Conservation (phyloP, 2,329 filamentous ascomycete species). For the Aspergillus latus region DNA sequence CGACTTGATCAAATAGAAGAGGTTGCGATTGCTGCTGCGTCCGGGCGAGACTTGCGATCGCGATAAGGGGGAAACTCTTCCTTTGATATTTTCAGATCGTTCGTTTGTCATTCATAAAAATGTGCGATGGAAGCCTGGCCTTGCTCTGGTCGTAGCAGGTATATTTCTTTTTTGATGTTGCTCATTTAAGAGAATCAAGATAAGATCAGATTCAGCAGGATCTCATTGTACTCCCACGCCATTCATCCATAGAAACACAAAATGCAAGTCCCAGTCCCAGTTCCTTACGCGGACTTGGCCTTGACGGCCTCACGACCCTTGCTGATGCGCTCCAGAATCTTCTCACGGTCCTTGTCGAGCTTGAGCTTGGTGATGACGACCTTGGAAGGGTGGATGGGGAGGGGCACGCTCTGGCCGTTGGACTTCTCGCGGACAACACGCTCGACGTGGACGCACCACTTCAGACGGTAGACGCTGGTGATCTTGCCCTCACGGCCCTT, state of each 20-base stretch:
- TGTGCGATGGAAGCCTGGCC: neutral
- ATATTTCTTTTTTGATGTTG: constrained; percentile 17
- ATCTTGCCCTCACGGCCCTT: constrained; percentile 99
- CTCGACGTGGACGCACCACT: constrained; percentile 97
- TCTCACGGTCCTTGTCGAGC: constrained; percentile 62
- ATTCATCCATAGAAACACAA: constrained; percentile 16
- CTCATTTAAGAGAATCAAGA: constrained; percentile 17
- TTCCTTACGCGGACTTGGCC: constrained; percentile 57
- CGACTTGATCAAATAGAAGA: neutral
- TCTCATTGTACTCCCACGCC: constrained; percentile 18
- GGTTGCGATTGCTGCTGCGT: neutral
- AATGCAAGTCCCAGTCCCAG: constrained; percentile 5
- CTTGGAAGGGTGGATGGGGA: constrained; percentile 94
- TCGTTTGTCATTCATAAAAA: constrained; percentile 19
- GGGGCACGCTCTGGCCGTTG: constrained; percentile 91
- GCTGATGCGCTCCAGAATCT: constrained; percentile 48
- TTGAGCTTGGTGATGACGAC: constrained; percentile 99
- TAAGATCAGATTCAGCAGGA: constrained; percentile 11
- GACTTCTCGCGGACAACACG: constrained; percentile 95
- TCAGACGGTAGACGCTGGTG: constrained; percentile 95
- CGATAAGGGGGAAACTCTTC: neutral
- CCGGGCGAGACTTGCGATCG: neutral
- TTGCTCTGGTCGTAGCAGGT: constrained; percentile 20
- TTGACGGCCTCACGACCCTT: constrained; percentile 48
- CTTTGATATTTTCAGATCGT: constrained; percentile 10